Evolutionary conservation across 2,329 filamentous ascomycete species (phyloP).

Genomic region (Aspergillus sp.): DNA sequence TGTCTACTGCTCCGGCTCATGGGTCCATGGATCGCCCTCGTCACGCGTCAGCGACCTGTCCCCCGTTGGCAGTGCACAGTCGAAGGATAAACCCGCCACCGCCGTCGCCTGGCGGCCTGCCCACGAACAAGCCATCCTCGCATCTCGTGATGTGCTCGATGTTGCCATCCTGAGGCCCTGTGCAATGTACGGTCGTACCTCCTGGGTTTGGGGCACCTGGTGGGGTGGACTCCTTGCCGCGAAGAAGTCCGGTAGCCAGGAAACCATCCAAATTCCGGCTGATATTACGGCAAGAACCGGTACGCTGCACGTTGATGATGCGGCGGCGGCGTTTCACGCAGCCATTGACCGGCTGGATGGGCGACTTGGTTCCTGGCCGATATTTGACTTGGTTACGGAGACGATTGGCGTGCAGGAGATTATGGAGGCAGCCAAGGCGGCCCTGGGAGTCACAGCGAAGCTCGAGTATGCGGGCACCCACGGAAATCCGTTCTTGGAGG

Average conservation of each 20-base stretch:
- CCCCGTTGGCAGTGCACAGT: not conserved
- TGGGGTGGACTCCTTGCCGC: slow-evolving; percentile 15
- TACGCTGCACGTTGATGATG: slow-evolving; percentile 31
- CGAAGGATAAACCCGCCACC: not conserved
- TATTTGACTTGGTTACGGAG: slow-evolving; percentile 37
- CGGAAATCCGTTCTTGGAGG: not conserved
- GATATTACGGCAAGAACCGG: not conserved
- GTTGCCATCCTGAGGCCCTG: slow-evolving; percentile 6
- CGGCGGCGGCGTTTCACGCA: slow-evolving; percentile 29
- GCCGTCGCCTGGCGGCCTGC: not conserved
- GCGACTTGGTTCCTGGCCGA: slow-evolving; percentile 28
- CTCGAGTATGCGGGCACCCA: not conserved
- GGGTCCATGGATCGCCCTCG: slow-evolving; percentile 35
- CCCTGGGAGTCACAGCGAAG: not conserved
- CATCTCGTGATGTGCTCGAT: not conserved
- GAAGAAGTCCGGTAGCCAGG: not conserved
- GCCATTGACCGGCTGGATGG: slow-evolving; percentile 34
- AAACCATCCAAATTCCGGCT: not conserved
- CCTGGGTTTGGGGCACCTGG: slow-evolving; percentile 25
- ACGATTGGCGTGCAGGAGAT: slow-evolving; percentile 22
- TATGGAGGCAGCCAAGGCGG: slow-evolving; percentile 18
- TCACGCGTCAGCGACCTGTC: slow-evolving; percentile 17
- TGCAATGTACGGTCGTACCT: slow-evolving; percentile 34
- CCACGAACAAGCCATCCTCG: not conserved
- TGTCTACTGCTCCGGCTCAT: slow-evolving; percentile 37